Base-by-base conservation (phyloP, 129 eudicot species). In the Artemisia tridentata region DNA sequence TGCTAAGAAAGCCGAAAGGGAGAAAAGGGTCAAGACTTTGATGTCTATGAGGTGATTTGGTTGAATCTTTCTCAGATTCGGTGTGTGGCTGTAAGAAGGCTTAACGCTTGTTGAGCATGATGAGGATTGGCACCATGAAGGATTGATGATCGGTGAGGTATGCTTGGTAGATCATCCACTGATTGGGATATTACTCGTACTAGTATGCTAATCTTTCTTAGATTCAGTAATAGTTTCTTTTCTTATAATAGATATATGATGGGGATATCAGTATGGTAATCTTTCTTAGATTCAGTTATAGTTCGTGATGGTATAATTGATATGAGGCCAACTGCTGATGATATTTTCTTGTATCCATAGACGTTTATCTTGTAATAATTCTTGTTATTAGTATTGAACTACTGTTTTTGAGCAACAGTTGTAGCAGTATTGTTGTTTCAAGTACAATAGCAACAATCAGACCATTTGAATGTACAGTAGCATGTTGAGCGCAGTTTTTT, bases 1-100 rank as follows among this genome's bases (percentile, higher is more conserved):
- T 61, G 97, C 99, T 19, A 93, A 79, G 79, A 88, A 67, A 38
- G 93, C 77, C 0, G 96, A 93, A 67, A 80, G 96, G 82, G 96
- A 87, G 65, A 90, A 81, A 75, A 72, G 75, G 66, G 86, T 93
- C 27, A 69, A 82, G 21, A 84, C 85, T n/a, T 59, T 93, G 58
- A 83, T 87, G 99, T 87, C 91, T 6, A 85, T 89, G 97, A 78
- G 97, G 27, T 88, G 54, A 82, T 41, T 18, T 88, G 60, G 65
- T 18, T 4, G 60, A 57, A 60, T 41, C 71, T 58, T 64, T 77
- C 67, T 29, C 10, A n/a, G 58, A 70, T 20, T 59, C 59, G 16
- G 6, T 29, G 21, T 50, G 72, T 5, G 38, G 47, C 59, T 71
- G 9, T 15, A n/a, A 51, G 65, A 78, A 71, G 47, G 75, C 70